Percentiles rank a stretch among this genome's conserved stretches.
These are phyloP conservation scores for Eustoma russellianum DNA, from an alignment of 257 asterid species.

Conservation along the genomic window DNA sequence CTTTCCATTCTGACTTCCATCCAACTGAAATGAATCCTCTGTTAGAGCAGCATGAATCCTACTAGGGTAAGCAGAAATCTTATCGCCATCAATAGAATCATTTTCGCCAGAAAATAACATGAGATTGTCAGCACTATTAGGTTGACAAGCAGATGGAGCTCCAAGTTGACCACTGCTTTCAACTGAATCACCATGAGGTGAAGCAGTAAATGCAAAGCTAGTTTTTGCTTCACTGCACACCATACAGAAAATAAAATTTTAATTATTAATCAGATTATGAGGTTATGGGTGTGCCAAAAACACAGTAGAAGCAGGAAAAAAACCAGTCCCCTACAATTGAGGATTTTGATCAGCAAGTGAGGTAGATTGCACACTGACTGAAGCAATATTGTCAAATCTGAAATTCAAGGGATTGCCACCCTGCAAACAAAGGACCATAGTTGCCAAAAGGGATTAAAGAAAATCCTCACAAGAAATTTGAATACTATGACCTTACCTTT, in stretches of 20 bases:
- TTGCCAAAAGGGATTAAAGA: slow-evolving; percentile 13
- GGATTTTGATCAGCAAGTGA: slow-evolving; percentile 60
- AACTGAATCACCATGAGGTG: slow-evolving; percentile 84
- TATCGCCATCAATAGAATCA: slow-evolving; percentile 49
- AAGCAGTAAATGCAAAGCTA: slow-evolving; percentile 64
- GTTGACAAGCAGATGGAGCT: slow-evolving; percentile 48
- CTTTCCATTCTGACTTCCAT: slow-evolving; percentile 30
- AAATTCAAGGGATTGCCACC: slow-evolving; percentile 86
- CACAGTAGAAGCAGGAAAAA: slow-evolving; percentile 10
- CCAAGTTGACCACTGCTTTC: slow-evolving; percentile 88
- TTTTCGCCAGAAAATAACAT: slow-evolving; percentile 65
- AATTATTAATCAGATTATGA: neutral
- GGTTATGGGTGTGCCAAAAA: neutral
- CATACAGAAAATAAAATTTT: slow-evolving; percentile 10
- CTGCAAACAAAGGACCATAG: slow-evolving; percentile 33
- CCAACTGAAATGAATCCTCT: slow-evolving; percentile 38
- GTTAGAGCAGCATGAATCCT: slow-evolving; percentile 39
- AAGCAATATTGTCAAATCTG: slow-evolving; percentile 42
- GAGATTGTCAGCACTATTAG: slow-evolving; percentile 87
- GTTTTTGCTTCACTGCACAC: slow-evolving; percentile 67
- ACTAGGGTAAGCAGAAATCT: slow-evolving; percentile 35
- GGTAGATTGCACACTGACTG: slow-evolving; percentile 73
- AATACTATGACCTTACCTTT: slow-evolving; percentile 46
- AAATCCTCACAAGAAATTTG: slow-evolving; percentile 11
- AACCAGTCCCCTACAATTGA: slow-evolving; percentile 58